These are phyloP conservation scores for Rhizopogon parksii DNA, from an alignment of 1,284 basidiomycete species.

Conservation along the genomic window DNA sequence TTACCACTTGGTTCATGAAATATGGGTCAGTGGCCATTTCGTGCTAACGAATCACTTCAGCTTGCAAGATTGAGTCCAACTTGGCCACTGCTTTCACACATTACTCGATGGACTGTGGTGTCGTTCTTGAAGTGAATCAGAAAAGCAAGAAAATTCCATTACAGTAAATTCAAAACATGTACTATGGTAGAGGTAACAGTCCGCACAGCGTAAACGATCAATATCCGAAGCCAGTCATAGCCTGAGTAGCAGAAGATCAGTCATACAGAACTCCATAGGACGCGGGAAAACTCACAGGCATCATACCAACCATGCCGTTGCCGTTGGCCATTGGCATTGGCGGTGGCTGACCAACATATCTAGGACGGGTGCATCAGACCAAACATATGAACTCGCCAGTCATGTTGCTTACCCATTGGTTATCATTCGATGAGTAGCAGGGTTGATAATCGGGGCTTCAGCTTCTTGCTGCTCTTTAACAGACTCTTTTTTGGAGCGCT, in stretches of 20 bases:
- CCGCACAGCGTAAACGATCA: background rate
- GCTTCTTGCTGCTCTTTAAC: slow-evolving; percentile 83
- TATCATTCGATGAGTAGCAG: slow-evolving; percentile 56
- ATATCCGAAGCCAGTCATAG: slow-evolving; percentile 26
- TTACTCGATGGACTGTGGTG: no score
- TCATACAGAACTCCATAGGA: background rate
- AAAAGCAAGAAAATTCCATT: background rate
- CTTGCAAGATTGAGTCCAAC: no score
- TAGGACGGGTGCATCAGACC: slow-evolving; percentile 12
- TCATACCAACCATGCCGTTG: slow-evolving; percentile 33
- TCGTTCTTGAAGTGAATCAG: no score
- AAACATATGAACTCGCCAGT: background rate
- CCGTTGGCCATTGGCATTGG: slow-evolving; percentile 40
- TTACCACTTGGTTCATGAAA: no score
- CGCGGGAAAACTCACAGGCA: slow-evolving; percentile 34
- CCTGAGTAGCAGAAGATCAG: slow-evolving; percentile 17
- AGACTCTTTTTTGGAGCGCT: slow-evolving; percentile 73
- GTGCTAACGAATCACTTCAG: no score
- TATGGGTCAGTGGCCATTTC: no score
- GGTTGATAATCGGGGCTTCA: slow-evolving; percentile 78
- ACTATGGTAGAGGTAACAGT: slow-evolving; percentile 15
- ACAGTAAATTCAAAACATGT: slow-evolving; percentile 17
- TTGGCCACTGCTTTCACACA: no score
- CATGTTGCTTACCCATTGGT: slow-evolving; percentile 54
- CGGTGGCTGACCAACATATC: slow-evolving; percentile 38